Evolutionary conservation across 1,139 yeast species (phyloP).

Genomic region (Groenewaldozyma auringiensis): DNA sequence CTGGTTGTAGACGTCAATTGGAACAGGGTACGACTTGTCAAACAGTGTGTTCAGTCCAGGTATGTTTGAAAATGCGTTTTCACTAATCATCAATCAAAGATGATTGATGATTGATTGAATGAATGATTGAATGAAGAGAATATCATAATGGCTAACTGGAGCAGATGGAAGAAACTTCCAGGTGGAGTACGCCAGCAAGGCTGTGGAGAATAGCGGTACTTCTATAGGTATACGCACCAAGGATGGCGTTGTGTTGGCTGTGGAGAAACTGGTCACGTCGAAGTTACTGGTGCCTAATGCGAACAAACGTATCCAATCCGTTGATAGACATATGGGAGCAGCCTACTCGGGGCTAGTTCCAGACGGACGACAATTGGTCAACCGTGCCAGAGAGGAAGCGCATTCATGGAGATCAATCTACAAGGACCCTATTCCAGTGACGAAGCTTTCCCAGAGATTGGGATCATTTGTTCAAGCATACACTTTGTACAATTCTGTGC

Average conservation of each 20-base stretch:
- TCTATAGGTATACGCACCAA: conserved; percentile 85
- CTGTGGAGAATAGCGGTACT: conserved; percentile 96
- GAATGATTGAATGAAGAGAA: not conserved
- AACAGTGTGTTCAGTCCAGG: conserved; percentile 67
- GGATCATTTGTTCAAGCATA: conserved; percentile 93
- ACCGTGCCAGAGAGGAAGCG: conserved; percentile 90
- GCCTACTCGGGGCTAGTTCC: conserved; percentile 91
- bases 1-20: conserved; percentile 85
- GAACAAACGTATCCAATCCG: conserved; percentile 82
- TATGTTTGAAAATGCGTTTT: conserved; percentile 19
- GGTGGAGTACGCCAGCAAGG: conserved; percentile 95
- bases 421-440: conserved; percentile 69
- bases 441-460: conserved; percentile 77
- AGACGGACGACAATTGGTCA: conserved; percentile 91
- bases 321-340: conserved; percentile 90
- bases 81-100: not conserved
- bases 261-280: conserved; percentile 81
- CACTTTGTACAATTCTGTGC: conserved; percentile 91
- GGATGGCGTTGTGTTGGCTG: conserved; percentile 95
- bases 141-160: conserved; percentile 6
- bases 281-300: conserved; percentile 83
- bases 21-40: conserved; percentile 94
- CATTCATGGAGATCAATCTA: conserved; percentile 68
- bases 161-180: conserved; percentile 95
- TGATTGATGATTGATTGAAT: conserved; percentile 1